phyloP scores from a whole-genome alignment of 2,329 filamentous ascomycete species.

The Hymenoscyphus repandus region DNA sequence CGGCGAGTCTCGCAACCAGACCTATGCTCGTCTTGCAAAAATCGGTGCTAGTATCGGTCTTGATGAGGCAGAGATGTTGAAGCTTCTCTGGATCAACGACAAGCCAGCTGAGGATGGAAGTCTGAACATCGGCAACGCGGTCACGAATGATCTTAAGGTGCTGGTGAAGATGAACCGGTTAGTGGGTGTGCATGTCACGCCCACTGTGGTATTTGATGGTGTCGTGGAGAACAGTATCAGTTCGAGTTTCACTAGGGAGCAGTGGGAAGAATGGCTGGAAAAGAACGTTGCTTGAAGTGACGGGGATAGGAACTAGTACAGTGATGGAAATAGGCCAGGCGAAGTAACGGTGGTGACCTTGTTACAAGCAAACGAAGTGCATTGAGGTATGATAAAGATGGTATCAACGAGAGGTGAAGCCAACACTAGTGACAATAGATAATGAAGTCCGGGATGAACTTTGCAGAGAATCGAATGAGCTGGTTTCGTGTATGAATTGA shows the following conservation, averaged over 20 bases:
- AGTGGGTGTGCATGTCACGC: constrained; percentile 82
- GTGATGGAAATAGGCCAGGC: too few relatives aligned
- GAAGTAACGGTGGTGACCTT: too few relatives aligned
- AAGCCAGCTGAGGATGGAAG: constrained; percentile 61
- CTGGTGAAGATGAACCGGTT: constrained; percentile 75
- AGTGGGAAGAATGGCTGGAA: constrained; percentile 64
- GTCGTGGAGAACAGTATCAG: constrained; percentile 74
- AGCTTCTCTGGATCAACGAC: constrained; percentile 62
- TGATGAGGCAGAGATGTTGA: constrained; percentile 64
- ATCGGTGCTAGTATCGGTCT: constrained; percentile 65
- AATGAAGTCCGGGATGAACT: too few relatives aligned
- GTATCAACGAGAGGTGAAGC: too few relatives aligned
- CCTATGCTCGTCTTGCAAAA: constrained; percentile 72
- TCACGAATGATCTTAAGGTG: constrained; percentile 81
- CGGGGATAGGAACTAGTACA: too few relatives aligned
- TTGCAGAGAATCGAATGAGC: too few relatives aligned
- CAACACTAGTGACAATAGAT: too few relatives aligned
- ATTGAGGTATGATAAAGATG: too few relatives aligned
- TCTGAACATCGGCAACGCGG: constrained; percentile 73
- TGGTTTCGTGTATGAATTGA: too few relatives aligned
- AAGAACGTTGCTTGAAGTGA: constrained; percentile 26
- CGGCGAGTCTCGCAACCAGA: constrained; percentile 76
- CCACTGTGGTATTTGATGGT: constrained; percentile 84
- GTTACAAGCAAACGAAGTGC: too few relatives aligned
- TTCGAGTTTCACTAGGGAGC: constrained; percentile 69